These are phyloP conservation scores for Prunus mira DNA, from an alignment of 306 rosid species.

Conservation along the genomic window DNA sequence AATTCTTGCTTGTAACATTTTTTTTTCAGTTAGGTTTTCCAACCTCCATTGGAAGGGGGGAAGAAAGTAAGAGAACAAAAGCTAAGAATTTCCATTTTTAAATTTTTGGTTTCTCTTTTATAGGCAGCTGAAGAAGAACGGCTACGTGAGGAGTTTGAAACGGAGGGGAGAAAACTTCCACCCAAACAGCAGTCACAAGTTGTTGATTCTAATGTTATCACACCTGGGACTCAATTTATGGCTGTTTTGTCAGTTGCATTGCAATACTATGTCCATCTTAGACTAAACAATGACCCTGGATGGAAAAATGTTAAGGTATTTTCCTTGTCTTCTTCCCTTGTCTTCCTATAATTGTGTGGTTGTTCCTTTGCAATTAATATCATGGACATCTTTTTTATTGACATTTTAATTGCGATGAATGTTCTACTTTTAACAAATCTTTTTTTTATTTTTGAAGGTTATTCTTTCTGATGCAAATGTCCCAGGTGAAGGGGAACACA, in stretches of 20 bases:
- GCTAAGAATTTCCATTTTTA: background rate
- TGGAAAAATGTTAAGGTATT: conserved; percentile 86
- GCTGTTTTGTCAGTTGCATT: conserved; percentile 82
- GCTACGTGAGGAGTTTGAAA: conserved; percentile 86
- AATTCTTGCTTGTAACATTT: background rate
- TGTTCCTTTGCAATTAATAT: background rate
- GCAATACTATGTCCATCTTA: conserved; percentile 93
- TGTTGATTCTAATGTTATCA: conserved; percentile 90
- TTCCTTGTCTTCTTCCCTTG: conserved; percentile 5
- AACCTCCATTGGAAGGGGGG: background rate
- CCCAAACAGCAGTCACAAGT: conserved; percentile 64
- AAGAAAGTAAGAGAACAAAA: background rate
- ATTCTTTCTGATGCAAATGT: conserved; percentile 99
- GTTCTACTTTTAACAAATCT: background rate
- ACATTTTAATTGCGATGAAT: conserved; percentile 1
- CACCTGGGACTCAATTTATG: conserved; percentile 99
- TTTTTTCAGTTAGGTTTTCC: background rate
- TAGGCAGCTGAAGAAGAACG: conserved; percentile 91
- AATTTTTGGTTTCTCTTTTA: conserved; percentile 15
- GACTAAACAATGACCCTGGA: conserved; percentile 95
- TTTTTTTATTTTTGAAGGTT: conserved; percentile 48
- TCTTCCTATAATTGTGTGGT: conserved; percentile 12
- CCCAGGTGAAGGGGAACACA: conserved; percentile 99
- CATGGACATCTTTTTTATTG: background rate
- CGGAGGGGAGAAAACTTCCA: conserved; percentile 96